A percentile compares a stretch with the other conserved stretches of the same genome.
Evolutionary conservation across 2,329 filamentous ascomycete species (phyloP).

Genomic region (Ascochyta rabiei): DNA sequence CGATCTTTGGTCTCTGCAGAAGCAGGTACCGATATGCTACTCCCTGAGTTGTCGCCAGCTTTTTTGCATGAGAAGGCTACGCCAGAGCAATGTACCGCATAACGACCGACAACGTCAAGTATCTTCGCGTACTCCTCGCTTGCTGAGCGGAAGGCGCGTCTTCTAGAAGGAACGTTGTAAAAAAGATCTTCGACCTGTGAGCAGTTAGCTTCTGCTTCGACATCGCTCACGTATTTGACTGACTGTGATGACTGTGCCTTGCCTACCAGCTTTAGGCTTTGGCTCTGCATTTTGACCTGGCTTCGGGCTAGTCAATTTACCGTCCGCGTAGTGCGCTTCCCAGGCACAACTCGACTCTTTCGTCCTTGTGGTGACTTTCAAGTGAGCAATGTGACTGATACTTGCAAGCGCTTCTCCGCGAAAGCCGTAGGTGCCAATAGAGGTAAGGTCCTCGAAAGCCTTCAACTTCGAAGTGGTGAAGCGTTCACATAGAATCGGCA

Average conservation of each 20-base stretch:
- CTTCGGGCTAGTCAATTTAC: slow-evolving; percentile 80
- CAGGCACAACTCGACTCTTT: slow-evolving; percentile 86
- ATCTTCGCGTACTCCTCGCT: slow-evolving; percentile 99
- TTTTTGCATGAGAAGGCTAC: slow-evolving; percentile 98
- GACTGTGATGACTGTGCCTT: slow-evolving; percentile 89
- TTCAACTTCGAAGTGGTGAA: slow-evolving; percentile 98
- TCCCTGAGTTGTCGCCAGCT: slow-evolving; percentile 83
- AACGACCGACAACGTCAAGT: slow-evolving; percentile 89
- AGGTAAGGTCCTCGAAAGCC: slow-evolving; percentile 86
- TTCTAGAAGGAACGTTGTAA: slow-evolving; percentile 90
- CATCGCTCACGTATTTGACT: neutral
- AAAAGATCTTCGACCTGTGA: slow-evolving; percentile 85
- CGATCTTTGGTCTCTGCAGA: slow-evolving; percentile 77
- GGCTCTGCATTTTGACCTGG: slow-evolving; percentile 86
- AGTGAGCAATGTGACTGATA: slow-evolving; percentile 97
- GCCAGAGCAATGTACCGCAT: slow-evolving; percentile 88
- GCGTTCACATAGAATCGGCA: slow-evolving; percentile 89
- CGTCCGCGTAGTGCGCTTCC: slow-evolving; percentile 85
- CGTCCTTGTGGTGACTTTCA: slow-evolving; percentile 93
- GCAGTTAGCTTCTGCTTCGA: slow-evolving; percentile 8
- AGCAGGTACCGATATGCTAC: slow-evolving; percentile 74
- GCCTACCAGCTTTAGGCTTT: slow-evolving; percentile 83
- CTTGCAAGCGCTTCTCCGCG: slow-evolving; percentile 94
- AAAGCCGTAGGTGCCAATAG: slow-evolving; percentile 96
- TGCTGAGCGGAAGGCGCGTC: slow-evolving; percentile 85